Percentiles rank a stretch among this genome's conserved stretches.
Evolutionary conservation across 805 yeast genomes (phyloP).

Genomic region (Naumovozyma baii): DNA sequence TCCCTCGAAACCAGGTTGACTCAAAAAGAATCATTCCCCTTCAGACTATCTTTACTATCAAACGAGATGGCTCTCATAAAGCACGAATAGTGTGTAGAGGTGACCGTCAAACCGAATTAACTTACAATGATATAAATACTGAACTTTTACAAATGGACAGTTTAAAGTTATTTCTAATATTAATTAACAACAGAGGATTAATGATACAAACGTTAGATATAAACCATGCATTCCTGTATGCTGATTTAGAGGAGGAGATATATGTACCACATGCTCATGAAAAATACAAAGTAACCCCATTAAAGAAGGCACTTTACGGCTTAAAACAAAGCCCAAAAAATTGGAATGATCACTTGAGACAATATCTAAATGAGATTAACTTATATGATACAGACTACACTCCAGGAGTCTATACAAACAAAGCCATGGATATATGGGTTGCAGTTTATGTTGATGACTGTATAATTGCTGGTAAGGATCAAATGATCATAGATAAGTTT

Average conservation of each 20-base stretch:
- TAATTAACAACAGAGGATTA: not conserved
- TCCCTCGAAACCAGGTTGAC: not conserved
- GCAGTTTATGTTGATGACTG: constrained; percentile 10
- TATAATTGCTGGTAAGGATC: constrained; percentile 5
- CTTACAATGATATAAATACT: constrained; percentile 2
- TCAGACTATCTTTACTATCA: constrained; percentile 2
- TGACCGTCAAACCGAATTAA: constrained; percentile 3
- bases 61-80: constrained; percentile 4
- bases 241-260: not conserved
- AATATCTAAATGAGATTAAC: constrained; percentile 1
- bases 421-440: constrained; percentile 2
- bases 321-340: constrained; percentile 6
- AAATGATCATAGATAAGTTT: constrained; percentile 3
- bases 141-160: not conserved
- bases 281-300: not conserved
- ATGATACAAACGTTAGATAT: not conserved
- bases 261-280: not conserved
- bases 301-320: constrained; percentile 5
- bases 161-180: constrained; percentile 1
- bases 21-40: not conserved
- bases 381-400: constrained; percentile 3
- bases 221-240: constrained; percentile 1
- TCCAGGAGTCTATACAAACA: constrained; percentile 5
- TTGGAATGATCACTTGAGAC: constrained; percentile 6
- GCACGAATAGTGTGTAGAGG: constrained; percentile 5